A percentile compares a stretch with the other conserved stretches of the same genome.
Evolutionary conservation across 768 basidiomycete species (phyloP).

Genomic region (Xerocomus spinulosus): DNA sequence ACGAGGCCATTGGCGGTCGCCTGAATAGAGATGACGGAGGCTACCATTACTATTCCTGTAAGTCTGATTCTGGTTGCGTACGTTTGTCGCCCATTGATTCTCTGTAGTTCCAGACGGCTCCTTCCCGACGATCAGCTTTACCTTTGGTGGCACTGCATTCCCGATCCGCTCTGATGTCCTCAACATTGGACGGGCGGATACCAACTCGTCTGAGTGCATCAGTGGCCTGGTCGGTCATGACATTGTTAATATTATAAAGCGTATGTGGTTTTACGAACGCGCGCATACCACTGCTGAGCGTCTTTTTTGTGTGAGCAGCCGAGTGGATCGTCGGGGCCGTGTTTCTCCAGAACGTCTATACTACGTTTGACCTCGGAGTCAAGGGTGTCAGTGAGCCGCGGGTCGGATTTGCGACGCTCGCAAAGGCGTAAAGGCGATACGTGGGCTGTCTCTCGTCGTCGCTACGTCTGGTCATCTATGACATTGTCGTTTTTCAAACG

Average conservation of each 20-base stretch:
- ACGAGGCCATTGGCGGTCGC: background rate
- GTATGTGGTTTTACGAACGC: background rate
- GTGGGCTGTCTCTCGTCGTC: no score
- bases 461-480: no score
- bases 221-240: slow-evolving; percentile 18
- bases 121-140: slow-evolving; percentile 28
- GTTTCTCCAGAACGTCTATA: slow-evolving; percentile 42
- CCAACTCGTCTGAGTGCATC: slow-evolving; percentile 26
- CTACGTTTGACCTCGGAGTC: slow-evolving; percentile 39
- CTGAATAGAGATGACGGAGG: slow-evolving; percentile 24
- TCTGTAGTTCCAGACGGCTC: slow-evolving; percentile 25
- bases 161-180: slow-evolving; percentile 27
- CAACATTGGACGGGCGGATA: slow-evolving; percentile 34
- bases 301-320: background rate
- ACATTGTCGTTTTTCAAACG: no score
- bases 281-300: background rate
- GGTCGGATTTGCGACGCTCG: no score
- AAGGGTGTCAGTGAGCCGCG: slow-evolving; percentile 26
- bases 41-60: slow-evolving; percentile 31
- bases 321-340: slow-evolving; percentile 19
- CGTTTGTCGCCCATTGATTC: slow-evolving; percentile 1
- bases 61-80: no score
- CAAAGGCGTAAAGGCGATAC: no score
- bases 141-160: slow-evolving; percentile 36
- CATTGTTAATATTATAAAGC: no score